Base-by-base conservation (phyloP, 139 green algal species). In the Chlorella sp. region DNA sequence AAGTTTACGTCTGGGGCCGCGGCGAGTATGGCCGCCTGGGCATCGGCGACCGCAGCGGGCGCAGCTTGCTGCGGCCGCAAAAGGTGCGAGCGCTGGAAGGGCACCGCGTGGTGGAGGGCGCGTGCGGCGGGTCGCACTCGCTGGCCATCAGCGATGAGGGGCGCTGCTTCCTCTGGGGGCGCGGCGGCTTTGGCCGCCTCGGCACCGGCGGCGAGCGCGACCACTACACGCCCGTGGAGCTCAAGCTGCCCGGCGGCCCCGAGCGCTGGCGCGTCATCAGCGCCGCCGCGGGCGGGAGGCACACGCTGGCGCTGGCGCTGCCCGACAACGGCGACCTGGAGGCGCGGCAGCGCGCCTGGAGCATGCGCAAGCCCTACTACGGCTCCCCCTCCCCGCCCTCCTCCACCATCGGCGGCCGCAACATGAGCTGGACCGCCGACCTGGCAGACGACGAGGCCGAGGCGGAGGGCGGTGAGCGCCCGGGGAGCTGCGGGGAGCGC, bases 21-120 rank as follows among this genome's bases (percentile, higher is more conserved):
- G 93, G 93, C 21, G 93, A 97, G 86, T 97, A 97, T 75, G 93
- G 93, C 3, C 81, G 93, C 33, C 87, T 97, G 74, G 93, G 93
- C 25, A 77, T 97, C 38, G 93, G 90, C 17, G 93, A 97, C 79
- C 71, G 71, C 27, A 83, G 62, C 1, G 93, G 91, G 42, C 83
- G 67, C 50, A 91, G 84, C 82, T 88, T 88, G 79, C 82, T 97
- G 73, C 81, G 90, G 14, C 90, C 93, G 11, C 80, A 87, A n/a
- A 84, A 87, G 61, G 84, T 97, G 53, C 40, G 68, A 53, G 69
- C 69, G 25, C 61, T 74, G 50, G 86, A 90, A 64, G 79, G 79
- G 3, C 84, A 88, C 61, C 66, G 80, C 23, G 79, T 93, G 45
- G 80, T 92, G 56, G 85, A 95, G 82, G 87, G 84, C 14, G 78